phyloP scores from a whole-genome alignment of 192 early-diverging fungal genomes.

The Nowakowskiella sp. region DNA sequence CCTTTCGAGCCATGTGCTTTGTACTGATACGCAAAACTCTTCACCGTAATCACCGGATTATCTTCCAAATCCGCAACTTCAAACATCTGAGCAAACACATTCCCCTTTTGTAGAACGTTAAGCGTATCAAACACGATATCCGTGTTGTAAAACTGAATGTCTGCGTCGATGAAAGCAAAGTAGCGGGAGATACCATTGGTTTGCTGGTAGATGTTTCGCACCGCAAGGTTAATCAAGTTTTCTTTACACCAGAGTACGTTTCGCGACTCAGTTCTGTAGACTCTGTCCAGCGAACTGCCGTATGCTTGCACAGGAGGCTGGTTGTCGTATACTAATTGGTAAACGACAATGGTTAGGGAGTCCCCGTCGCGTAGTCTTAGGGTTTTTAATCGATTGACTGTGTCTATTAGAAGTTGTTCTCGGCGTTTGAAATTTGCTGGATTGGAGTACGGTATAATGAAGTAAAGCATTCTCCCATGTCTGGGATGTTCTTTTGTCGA shows the following conservation, averaged over 20 bases:
- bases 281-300: background rate
- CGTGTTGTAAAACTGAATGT: constrained; percentile 6
- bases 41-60: background rate
- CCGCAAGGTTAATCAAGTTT: constrained; percentile 14
- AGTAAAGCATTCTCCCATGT: too few relatives aligned
- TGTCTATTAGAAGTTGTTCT: too few relatives aligned
- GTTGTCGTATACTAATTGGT: too few relatives aligned
- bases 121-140: constrained; percentile 3
- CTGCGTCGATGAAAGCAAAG: constrained; percentile 14
- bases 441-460: too few relatives aligned
- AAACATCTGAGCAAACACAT: constrained; percentile 6
- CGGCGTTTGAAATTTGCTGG: too few relatives aligned
- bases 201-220: background rate
- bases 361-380: too few relatives aligned
- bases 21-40: constrained; percentile 10
- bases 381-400: too few relatives aligned
- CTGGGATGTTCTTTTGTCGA: too few relatives aligned
- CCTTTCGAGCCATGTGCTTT: background rate
- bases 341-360: too few relatives aligned
- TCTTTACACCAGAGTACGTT: constrained; percentile 20
- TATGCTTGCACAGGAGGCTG: too few relatives aligned
- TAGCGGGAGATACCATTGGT: constrained; percentile 1
- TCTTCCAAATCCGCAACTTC: background rate
- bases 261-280: background rate
- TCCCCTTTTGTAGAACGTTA: background rate